These are phyloP conservation scores for Tetraselmis chui DNA, from an alignment of 139 green algal genomes.

Conservation along the genomic window DNA sequence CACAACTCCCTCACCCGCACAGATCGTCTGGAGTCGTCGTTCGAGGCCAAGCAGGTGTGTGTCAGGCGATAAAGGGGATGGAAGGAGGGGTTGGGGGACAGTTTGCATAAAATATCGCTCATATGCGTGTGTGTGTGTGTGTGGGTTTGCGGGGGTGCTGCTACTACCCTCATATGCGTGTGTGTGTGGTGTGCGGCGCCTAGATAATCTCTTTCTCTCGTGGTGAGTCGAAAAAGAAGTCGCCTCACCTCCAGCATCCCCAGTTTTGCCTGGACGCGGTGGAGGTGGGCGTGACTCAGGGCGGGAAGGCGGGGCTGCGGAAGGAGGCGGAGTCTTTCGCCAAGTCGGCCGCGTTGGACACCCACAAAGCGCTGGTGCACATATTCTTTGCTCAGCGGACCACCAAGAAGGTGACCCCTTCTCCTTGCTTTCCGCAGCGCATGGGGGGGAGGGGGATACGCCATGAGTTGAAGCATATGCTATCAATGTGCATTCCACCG, in stretches of 20 bases:
- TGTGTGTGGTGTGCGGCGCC: not conserved
- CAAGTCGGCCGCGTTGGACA: conserved; percentile 60
- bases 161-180: too few species aligned
- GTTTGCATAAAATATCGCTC: too few species aligned
- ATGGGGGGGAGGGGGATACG: too few species aligned
- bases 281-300: conserved; percentile 65
- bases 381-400: conserved; percentile 94
- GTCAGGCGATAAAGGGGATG: too few species aligned
- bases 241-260: conserved; percentile 74
- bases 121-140: too few species aligned
- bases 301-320: conserved; percentile 69
- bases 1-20: conserved; percentile 43
- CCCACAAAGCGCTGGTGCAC: conserved; percentile 92
- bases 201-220: not conserved
- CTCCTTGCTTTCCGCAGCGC: too few species aligned
- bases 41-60: not conserved
- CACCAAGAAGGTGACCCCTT: conserved; percentile 90
- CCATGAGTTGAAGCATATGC: too few species aligned
- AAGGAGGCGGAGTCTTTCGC: conserved; percentile 73
- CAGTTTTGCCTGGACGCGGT: conserved; percentile 91
- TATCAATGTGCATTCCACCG: too few species aligned
- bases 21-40: conserved; percentile 1
- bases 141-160: too few species aligned
- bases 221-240: not conserved
- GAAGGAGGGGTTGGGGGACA: too few species aligned